Base-by-base conservation (phyloP, 768 basidiomycete species). In the Rhodocollybia butyracea region DNA sequence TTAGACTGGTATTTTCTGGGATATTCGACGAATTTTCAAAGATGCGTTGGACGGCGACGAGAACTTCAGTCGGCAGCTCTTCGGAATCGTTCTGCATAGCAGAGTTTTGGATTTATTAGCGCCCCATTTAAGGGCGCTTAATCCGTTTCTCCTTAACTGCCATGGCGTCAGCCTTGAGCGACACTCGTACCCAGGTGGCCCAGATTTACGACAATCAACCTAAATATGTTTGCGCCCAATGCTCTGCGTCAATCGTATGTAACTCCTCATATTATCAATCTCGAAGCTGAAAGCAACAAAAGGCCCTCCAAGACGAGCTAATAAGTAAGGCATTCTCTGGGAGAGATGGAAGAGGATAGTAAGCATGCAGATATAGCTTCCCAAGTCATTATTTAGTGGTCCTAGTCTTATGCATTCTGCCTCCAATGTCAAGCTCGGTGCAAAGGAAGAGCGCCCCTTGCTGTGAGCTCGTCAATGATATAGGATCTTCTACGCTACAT, bases 291-390 rank as follows among this genome's bases (percentile, higher is more conserved):
- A 11, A 50, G 13, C 34, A 34, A 39, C 7, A n/a, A 58, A 56
- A 91, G 89, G 81, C 85, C 21, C 75, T 93, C 15, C 89, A 92
- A 67, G 91, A 93, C 60, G 90, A 92, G 61, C 69, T 91, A 21
- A 89, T 93, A 57, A 90, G 88, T 73, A 93, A 92, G 64, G 74
- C 88, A 0, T 93, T 93, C 71, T 86, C 89, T 26, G 90, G 90
- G 5, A 74, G 91, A 63, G 91, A 93, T 45, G 90, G 90, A 2
- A 76, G 88, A 56, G 90, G 89, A 63, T 91, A 83, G 90, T 84
- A 61, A 68, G 89, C 82, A n/a, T 29, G 11, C 3, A 15, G 13
- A 24, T 38, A 32, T 47, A 40, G 12, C 32, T 51, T 24, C 8
- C 13, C 12, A 21, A 43, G 45, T 55, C 38, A 34, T 43, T 55